Conservation (phyloP, 2,329 filamentous ascomycete species). For the Claviceps fusiformis region DNA sequence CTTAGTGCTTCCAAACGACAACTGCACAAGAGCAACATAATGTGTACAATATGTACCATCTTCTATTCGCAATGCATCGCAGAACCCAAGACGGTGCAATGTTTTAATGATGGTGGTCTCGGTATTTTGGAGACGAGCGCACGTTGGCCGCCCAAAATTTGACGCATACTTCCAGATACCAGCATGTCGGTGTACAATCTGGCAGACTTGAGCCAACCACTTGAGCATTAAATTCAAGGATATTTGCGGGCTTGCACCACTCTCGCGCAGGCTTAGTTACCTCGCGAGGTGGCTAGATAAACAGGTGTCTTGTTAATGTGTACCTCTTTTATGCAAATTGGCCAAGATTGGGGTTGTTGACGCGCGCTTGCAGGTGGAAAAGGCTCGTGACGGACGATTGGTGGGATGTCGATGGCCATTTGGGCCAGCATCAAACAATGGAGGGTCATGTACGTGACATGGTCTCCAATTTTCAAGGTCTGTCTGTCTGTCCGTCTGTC, state of each 20-base stretch:
- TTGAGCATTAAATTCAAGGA: not conserved
- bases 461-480: not conserved
- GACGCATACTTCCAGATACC: not conserved
- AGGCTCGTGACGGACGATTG: not conserved
- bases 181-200: not conserved
- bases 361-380: conserved; percentile 7
- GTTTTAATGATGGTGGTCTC: not conserved
- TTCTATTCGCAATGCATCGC: not conserved
- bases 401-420: not conserved
- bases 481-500: not conserved
- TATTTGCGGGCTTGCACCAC: not conserved
- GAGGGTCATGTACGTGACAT: not conserved
- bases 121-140: not conserved
- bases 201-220: not conserved
- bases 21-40: not conserved
- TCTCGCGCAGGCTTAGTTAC: not conserved
- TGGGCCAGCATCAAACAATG: not conserved
- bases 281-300: too few relatives aligned
- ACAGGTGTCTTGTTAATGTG: too few relatives aligned
- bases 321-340: not conserved
- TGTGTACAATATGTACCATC: too few relatives aligned
- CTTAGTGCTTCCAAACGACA: not conserved
- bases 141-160: not conserved
- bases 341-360: not conserved
- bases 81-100: not conserved